These are phyloP conservation scores for Kingdonia uniflora DNA, from an alignment of 164 flowering plant genomes.

Conservation along the genomic window DNA sequence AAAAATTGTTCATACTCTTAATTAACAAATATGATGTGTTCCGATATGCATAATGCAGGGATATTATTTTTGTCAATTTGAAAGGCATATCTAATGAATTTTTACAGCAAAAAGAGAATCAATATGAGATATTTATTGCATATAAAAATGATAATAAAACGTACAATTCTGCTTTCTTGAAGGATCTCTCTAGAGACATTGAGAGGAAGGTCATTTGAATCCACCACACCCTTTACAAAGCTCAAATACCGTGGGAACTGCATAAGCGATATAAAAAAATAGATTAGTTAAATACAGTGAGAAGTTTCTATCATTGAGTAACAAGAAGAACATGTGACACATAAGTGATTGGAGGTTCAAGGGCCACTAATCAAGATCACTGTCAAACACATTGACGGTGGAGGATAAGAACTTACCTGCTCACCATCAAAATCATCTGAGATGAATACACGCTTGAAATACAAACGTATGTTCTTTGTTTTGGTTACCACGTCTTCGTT, in stretches of 20 bases:
- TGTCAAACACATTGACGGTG: too few relatives aligned
- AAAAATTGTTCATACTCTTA: too few relatives aligned
- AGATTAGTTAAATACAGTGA: too few relatives aligned
- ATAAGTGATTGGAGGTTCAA: too few relatives aligned
- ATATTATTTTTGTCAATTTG: too few relatives aligned
- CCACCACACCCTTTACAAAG: slow-evolving; percentile 97
- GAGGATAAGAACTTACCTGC: slow-evolving; percentile 42
- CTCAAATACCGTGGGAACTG: slow-evolving; percentile 98
- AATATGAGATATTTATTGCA: not conserved
- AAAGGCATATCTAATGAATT: not conserved
- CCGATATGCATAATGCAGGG: too few relatives aligned
- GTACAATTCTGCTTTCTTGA: slow-evolving; percentile 96
- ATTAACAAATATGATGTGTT: too few relatives aligned
- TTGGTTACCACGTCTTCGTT: slow-evolving; percentile 79
- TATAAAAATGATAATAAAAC: slow-evolving; percentile 8
- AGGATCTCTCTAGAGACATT: slow-evolving; percentile 96
- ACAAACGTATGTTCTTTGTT: slow-evolving; percentile 83
- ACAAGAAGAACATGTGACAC: too few relatives aligned
- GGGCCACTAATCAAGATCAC: too few relatives aligned
- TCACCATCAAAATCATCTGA: slow-evolving; percentile 99
- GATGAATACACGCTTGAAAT: slow-evolving; percentile 94
- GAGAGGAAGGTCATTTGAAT: slow-evolving; percentile 94
- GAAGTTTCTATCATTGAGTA: too few relatives aligned
- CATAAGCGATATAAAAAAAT: not conserved
- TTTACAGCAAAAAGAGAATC: not conserved